Conservation (phyloP, 495 filamentous ascomycete genomes). For the Neurospora sp. region DNA sequence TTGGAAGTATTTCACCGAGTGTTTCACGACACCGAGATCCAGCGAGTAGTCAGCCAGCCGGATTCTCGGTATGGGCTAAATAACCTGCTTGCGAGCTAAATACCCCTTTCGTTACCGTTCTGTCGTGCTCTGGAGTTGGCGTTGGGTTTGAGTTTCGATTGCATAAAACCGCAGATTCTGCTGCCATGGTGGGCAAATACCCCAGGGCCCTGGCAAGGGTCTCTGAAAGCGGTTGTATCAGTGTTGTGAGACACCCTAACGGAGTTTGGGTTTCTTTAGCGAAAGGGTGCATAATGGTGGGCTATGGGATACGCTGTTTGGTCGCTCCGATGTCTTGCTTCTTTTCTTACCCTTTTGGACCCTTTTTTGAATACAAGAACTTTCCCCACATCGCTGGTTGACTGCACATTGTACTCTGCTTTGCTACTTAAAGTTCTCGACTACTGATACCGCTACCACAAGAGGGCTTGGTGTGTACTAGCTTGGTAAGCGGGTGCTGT, state of each 20-base stretch:
- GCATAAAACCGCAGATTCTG: neutral
- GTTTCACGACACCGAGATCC: conserved; percentile 32
- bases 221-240: neutral
- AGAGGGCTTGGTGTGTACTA: neutral
- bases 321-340: neutral
- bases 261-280: neutral
- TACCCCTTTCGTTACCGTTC: neutral
- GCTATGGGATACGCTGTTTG: neutral
- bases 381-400: neutral
- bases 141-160: neutral
- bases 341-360: neutral
- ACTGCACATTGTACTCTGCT: neutral
- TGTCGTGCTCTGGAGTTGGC: neutral
- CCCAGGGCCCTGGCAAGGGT: neutral
- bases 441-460: neutral
- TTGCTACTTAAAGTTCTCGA: neutral
- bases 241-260: neutral
- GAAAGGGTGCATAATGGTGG: neutral
- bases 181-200: neutral
- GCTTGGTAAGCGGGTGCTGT: neutral
- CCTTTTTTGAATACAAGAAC: neutral
- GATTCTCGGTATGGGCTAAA: conserved; percentile 37
- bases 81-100: conserved; percentile 29
- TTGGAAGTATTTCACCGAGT: conserved; percentile 33
- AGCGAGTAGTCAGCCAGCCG: conserved; percentile 28